Evolutionary conservation across 352 stramenopile genomes (phyloP), one percentile per base, ranked within the genome.

Genomic region (Achlya hypogyna): DNA sequence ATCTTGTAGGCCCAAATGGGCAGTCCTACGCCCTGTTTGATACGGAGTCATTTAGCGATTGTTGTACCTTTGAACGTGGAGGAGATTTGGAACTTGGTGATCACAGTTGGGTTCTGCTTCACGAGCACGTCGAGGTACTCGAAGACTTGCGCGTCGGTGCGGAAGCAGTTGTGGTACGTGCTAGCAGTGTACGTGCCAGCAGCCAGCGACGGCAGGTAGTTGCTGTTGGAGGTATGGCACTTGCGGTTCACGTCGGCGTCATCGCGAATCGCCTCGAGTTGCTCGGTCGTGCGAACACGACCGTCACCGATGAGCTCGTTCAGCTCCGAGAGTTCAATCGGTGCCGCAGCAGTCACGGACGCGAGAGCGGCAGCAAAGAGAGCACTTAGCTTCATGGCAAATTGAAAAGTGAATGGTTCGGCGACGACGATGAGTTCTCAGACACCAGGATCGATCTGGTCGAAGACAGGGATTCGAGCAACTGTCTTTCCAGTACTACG

Each of bases 1-100:
- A 76, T 51, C 72, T 71, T 76, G 72, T 76, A 76, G 10, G 59
- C 58, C 28, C 63, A 71, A 35, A 76, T 76, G 51, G 69, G 12
- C 14, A 58, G 34, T 42, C 34, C 34, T 42, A 42, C 38, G 12
- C 38, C n/a, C 6, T 3, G 38, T 45, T n/a, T 45, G 6, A 45
- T 10, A 45, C 38, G n/a, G n/a, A 45, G 38, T n/a, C 6, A n/a
- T 9, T 10, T 45, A 42, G 14, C 6, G 6, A 45, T 10, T 45
- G 38, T 66, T 10, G 56, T 59, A 14, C 72, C 72, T 51, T 72
- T 68, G 32, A 65, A 22, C 18, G 69, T 71, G 16, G 66, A 74
- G 45, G 72, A 72, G 38, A 76, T 64, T 38, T 56, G 54, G 59
- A 78, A 75, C 69, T 74, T 76, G 53, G 64, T 68, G 23, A 76